Evolutionary conservation across 176 grass and related monocot genomes (phyloP), one percentile per base, ranked within the genome.

Genomic region (Themeda triandra): DNA sequence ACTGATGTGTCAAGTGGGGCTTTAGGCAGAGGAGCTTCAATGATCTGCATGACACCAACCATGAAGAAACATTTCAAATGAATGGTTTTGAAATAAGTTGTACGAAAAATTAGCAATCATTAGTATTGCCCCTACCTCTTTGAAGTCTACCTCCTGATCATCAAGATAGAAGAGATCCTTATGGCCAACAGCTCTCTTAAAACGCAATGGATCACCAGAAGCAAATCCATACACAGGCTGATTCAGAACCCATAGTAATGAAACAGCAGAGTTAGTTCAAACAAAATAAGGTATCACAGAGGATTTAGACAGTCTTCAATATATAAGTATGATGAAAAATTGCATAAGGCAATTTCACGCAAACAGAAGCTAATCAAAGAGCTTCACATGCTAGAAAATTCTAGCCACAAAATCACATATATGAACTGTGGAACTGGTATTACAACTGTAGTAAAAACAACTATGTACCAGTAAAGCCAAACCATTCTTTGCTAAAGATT

Each of bases 111-210:
- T 19, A 81, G 13, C 14, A 30, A 17, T 78, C 37, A 63, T 54
- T 24, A 28, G 4, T 68, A 71, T 42, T 24, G 63, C 66, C 28
- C 69, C 59, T 46, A 98, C 96, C 92, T 95, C 96, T 78, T 93
- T 98, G 82, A 98, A 90, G 68, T 98, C 96, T 13, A 98, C 85
- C 80, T 95, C 95, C 83, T 73, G 90, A 40, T 93, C 93, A 85
- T 95, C 96, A 84, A 95, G 67, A 80, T 98, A 98, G 85, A 95
- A 98, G 39, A 98, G 87, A 89, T 98, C 93, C 77, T 95, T 98
- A 81, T 98, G 96, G 33, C 95, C 92, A 81, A 93, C 60, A 75
- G 87, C 91, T 82, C 83, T 94, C 76, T 93, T 98, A 88, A 98
- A 98, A 68, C 90, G 81, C 23, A 92, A 76, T 59, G 37, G 37